Evolutionary conservation across 208 protist species (phyloP).

Genomic region (Sergeia podlipaevii): DNA sequence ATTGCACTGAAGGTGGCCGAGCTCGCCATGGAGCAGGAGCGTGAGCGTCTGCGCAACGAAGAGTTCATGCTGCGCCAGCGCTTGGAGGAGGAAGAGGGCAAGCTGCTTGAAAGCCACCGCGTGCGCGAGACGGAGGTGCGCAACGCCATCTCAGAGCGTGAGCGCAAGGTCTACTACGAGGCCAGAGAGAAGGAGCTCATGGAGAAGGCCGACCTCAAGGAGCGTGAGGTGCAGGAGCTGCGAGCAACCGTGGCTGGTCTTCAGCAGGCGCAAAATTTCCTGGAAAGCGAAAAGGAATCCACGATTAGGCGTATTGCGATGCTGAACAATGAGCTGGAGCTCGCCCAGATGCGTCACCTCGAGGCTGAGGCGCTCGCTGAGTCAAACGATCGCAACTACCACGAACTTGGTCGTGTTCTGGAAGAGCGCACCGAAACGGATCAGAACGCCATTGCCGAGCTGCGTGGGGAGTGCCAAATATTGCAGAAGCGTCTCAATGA

Average conservation of each 20-base stretch:
- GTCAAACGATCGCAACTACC: slow-evolving; percentile 19
- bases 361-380: slow-evolving; percentile 31
- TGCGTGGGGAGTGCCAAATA: slow-evolving; percentile 18
- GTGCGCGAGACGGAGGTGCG: slow-evolving; percentile 40
- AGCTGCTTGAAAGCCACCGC: slow-evolving; percentile 38
- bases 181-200: slow-evolving; percentile 44
- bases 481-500: no score
- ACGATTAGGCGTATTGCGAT: slow-evolving; percentile 51
- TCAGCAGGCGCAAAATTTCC: slow-evolving; percentile 34
- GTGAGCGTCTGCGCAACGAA: slow-evolving; percentile 46
- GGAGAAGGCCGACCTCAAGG: slow-evolving; percentile 30
- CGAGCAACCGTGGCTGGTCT: slow-evolving; percentile 38
- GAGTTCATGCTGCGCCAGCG: slow-evolving; percentile 46
- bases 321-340: slow-evolving; percentile 71
- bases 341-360: slow-evolving; percentile 41
- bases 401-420: slow-evolving; percentile 17
- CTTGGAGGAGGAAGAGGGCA: slow-evolving; percentile 63
- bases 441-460: slow-evolving; percentile 5
- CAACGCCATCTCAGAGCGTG: slow-evolving; percentile 41
- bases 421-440: slow-evolving; percentile 25
- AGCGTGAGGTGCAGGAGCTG: slow-evolving; percentile 37
- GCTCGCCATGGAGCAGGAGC: slow-evolving; percentile 32
- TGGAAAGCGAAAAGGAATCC: slow-evolving; percentile 65
- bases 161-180: slow-evolving; percentile 35
- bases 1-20: slow-evolving; percentile 37